Evolutionary conservation across 1,139 yeast species (phyloP), one percentile per base, ranked within the genome.

Genomic region (Pichia sp.): DNA sequence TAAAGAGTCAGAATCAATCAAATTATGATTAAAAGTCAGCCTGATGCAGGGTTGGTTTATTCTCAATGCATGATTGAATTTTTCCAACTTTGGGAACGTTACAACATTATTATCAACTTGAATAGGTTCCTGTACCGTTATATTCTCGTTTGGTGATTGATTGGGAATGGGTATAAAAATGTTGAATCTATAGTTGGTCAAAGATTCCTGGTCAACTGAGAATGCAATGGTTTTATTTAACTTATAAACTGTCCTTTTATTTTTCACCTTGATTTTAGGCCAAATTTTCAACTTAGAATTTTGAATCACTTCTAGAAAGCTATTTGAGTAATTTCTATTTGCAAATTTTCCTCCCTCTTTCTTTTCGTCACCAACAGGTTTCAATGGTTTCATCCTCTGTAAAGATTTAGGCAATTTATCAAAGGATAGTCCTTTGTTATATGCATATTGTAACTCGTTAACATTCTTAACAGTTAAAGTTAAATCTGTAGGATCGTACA

Each of bases 161-260:
- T 55, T 51, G 2, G 67, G 67, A 30, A 64, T 57, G 6, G 69
- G 68, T 8, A 66, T 38, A 34, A 60, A 61, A 16, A 66, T 61
- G 40, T 58, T 58, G 45, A 66, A 60, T 46, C 40, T 53, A 33
- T 60, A 56, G 12, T 46, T 46, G 3, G 63, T 58, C 6, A 61
- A 34, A 3, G 59, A 54, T 8, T 57, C 40, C 20, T 60, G 57
- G 16, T 58, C 58, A 20, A 59, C 59, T 3, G 68, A 61, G 56
- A 64, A 66, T 0, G 62, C 63, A 17, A 67, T 48, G 16, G 55
- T 46, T 9, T 53, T 50, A n/a, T 59, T 46, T n/a, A 66, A 33
- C 46, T 50, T 51, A 50, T 61, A 65, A 31, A 60, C 46, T 14
- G 40, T 40, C 10, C 46, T 43, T 10, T 36, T 30, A 24, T 40